Percentiles rank a stretch among this genome's conserved stretches.
These are phyloP conservation scores for Kwoniella newhampshirensis DNA, from an alignment of 768 basidiomycete genomes.

Conservation along the genomic window DNA sequence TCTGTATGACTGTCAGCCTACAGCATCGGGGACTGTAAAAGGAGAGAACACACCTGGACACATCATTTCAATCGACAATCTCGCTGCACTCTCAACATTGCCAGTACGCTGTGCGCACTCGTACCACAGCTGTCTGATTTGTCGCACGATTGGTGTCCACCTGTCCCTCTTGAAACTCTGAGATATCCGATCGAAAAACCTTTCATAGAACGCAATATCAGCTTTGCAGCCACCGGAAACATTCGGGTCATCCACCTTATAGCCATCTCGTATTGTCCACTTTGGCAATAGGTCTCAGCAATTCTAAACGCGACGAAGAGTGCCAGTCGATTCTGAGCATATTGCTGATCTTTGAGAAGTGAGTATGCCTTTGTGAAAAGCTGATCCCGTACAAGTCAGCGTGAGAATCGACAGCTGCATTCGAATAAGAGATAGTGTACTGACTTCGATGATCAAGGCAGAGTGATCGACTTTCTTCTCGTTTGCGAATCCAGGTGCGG, in stretches of 20 bases:
- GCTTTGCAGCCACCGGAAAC: not conserved
- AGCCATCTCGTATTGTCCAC: constrained; percentile 81
- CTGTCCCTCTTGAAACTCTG: constrained; percentile 81
- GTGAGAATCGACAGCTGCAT: not conserved
- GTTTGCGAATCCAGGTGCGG: constrained; percentile 73
- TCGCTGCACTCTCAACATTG: constrained; percentile 72
- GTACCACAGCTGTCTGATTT: constrained; percentile 77
- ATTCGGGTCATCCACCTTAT: constrained; percentile 62
- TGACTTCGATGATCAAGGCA: constrained; percentile 76
- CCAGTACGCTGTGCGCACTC: constrained; percentile 74
- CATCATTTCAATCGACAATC: constrained; percentile 78
- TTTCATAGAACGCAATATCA: too few relatives aligned
- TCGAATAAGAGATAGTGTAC: constrained; percentile 18
- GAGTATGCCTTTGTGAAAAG: constrained; percentile 94
- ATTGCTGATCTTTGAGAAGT: constrained; percentile 74
- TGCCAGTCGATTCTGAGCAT: constrained; percentile 74
- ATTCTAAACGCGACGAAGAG: constrained; percentile 90
- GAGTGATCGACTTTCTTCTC: constrained; percentile 92
- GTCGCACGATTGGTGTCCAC: constrained; percentile 72
- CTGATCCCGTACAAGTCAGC: constrained; percentile 55
- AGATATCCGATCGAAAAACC: constrained; percentile 90
- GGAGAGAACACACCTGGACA: constrained; percentile 62
- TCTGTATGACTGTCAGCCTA: constrained; percentile 14
- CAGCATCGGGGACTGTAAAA: not conserved
- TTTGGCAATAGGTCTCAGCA: constrained; percentile 76